Percentiles rank a stretch among this genome's conserved stretches.
Evolutionary conservation across 2,329 filamentous ascomycete genomes (phyloP).

Genomic region (Fusarium liriodendri): DNA sequence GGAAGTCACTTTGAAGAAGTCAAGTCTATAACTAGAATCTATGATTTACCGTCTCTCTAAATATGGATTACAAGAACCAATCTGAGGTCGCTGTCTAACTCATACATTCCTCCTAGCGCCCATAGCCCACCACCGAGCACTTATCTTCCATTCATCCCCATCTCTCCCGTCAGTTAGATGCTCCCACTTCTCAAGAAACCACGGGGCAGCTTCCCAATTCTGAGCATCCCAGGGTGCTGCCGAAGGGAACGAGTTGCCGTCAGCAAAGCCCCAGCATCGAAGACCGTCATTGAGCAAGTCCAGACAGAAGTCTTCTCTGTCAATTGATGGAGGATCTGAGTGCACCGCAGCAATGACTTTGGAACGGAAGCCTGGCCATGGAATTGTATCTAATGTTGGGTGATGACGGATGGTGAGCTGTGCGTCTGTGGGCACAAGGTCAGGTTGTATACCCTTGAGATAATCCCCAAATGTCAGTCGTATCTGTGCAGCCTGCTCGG

Average conservation of each 20-base stretch:
- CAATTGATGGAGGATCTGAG: background rate
- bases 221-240: conserved; percentile 15
- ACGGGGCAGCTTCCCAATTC: conserved; percentile 24
- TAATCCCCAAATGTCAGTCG: background rate
- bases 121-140: conserved; percentile 21
- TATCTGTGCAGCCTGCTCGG: background rate
- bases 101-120: background rate
- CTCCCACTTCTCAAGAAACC: conserved; percentile 19
- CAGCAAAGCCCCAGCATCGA: background rate
- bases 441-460: background rate
- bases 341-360: background rate
- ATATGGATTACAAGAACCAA: background rate
- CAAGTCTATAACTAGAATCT: background rate
- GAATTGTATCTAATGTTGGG: background rate
- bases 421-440: background rate
- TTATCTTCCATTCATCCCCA: conserved; percentile 18
- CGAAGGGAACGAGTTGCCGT: background rate
- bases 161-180: conserved; percentile 7
- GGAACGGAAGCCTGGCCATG: background rate
- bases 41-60: background rate
- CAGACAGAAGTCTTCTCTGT: background rate
- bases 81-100: background rate
- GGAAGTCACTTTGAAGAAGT: background rate
- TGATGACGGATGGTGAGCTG: background rate
- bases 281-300: conserved; percentile 1